phyloP scores from a whole-genome alignment of 805 yeast species.

The Barnettozyma wickerhamii region DNA sequence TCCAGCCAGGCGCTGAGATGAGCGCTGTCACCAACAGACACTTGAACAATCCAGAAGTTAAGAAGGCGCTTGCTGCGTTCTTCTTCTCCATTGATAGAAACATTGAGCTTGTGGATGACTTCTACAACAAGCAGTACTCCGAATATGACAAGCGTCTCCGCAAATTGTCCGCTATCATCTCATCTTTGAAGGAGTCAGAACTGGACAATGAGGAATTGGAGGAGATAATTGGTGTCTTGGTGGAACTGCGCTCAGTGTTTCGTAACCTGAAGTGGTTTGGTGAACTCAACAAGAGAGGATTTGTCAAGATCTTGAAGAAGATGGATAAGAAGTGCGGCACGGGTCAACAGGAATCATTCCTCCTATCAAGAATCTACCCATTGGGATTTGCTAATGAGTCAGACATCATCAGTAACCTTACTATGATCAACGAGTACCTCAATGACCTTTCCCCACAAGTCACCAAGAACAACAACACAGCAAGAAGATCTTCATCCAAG shows the following conservation, averaged over 20 bases:
- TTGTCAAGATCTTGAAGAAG: constrained; percentile 82
- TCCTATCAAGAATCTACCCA: constrained; percentile 65
- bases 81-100: constrained; percentile 77
- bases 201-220: constrained; percentile 48
- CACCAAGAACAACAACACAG: constrained; percentile 11
- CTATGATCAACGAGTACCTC: constrained; percentile 46
- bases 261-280: constrained; percentile 92
- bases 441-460: constrained; percentile 46
- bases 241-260: constrained; percentile 71
- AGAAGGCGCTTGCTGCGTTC: constrained; percentile 54
- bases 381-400: constrained; percentile 71
- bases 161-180: constrained; percentile 36
- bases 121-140: constrained; percentile 64
- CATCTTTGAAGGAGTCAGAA: not conserved
- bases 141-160: constrained; percentile 73
- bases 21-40: constrained; percentile 5
- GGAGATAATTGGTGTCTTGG: constrained; percentile 60
- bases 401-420: constrained; percentile 52
- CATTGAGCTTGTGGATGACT: constrained; percentile 75
- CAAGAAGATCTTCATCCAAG: not conserved
- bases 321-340: constrained; percentile 81
- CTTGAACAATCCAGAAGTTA: constrained; percentile 38
- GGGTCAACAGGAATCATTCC: constrained; percentile 47
- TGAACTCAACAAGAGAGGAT: constrained; percentile 87
- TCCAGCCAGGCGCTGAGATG: constrained; percentile 11